These are phyloP conservation scores for Fusarium hainanense DNA, from an alignment of 2,329 filamentous ascomycete species.

Conservation along the genomic window DNA sequence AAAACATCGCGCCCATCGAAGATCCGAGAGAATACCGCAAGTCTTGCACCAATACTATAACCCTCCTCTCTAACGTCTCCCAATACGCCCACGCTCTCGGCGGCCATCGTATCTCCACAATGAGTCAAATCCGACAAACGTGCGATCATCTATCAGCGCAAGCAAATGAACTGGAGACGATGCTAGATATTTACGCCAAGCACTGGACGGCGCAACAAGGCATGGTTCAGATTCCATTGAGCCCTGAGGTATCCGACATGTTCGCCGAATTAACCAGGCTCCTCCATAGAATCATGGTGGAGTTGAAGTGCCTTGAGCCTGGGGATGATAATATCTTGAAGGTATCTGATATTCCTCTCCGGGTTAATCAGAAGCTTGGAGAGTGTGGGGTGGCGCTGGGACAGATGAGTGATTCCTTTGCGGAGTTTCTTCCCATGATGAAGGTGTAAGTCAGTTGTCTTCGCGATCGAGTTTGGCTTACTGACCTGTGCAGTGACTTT, in stretches of 20 bases:
- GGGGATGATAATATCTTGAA: not conserved
- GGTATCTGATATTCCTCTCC: constrained; percentile 20
- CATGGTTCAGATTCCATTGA: constrained; percentile 25
- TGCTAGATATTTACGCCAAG: constrained; percentile 23
- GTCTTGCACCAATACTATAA: constrained; percentile 4
- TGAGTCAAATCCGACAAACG: constrained; percentile 20
- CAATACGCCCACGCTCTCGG: constrained; percentile 13
- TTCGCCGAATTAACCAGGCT: constrained; percentile 8
- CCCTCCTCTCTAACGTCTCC: not conserved
- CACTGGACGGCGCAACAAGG: constrained; percentile 26
- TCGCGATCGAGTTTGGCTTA: accelerated
- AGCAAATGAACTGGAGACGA: constrained; percentile 29
- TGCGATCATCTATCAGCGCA: constrained; percentile 26
- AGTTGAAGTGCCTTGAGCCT: not conserved
- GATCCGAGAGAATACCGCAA: constrained; percentile 23
- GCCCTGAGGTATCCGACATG: constrained; percentile 25
- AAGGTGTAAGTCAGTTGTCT: constrained; percentile 27
- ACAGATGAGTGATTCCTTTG: not conserved
- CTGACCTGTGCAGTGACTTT: constrained; percentile 26
- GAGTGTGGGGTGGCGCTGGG: constrained; percentile 16
- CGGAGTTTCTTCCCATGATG: constrained; percentile 37
- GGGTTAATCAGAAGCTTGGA: constrained; percentile 11
- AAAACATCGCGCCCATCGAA: not conserved
- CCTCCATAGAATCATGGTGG: not conserved
- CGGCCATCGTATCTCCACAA: constrained; percentile 26